Conservation (phyloP, 1,284 basidiomycete genomes). For the Leucoagaricus sp. region DNA sequence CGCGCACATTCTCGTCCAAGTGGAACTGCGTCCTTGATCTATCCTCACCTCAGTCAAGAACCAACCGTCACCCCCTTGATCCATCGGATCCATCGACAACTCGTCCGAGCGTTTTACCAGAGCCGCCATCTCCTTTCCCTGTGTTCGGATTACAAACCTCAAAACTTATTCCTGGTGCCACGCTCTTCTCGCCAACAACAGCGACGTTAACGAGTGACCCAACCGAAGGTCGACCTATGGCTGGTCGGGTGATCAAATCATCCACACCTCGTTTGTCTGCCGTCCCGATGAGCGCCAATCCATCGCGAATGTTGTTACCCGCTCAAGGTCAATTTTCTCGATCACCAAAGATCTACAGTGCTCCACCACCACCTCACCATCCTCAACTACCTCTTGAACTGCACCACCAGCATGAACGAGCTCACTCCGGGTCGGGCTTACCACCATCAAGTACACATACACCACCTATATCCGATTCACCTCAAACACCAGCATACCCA, state of each 20-base stretch:
- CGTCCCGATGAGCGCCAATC: constrained; percentile 4
- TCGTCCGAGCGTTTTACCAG: constrained; percentile 58
- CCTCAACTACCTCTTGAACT: too few species aligned
- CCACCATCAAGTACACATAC: constrained; percentile 2
- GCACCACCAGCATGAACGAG: constrained; percentile 12
- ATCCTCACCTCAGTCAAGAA: constrained; percentile 43
- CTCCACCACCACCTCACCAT: constrained; percentile 23
- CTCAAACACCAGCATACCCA: constrained; percentile 71
- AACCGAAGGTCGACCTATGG: neutral
- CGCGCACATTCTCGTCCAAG: constrained; percentile 72
- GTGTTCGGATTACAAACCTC: constrained; percentile 19
- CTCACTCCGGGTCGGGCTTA: neutral
- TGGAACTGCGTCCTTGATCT: constrained; percentile 91
- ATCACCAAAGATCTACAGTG: constrained; percentile 52
- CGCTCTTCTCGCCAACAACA: neutral
- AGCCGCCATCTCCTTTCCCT: constrained; percentile 76
- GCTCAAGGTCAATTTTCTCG: constrained; percentile 23
- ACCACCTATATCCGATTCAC: constrained; percentile 28
- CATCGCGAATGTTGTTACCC: neutral
- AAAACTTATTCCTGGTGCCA: constrained; percentile 1
- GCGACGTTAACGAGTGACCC: neutral
- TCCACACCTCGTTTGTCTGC: constrained; percentile 28
- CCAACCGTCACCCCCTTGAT: constrained; percentile 27
- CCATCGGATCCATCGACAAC: constrained; percentile 26
- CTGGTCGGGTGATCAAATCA: constrained; percentile 39